Evolutionary conservation across 2,329 filamentous ascomycete genomes (phyloP), one percentile per base, ranked within the genome.

Genomic region (Pseudogymnoascus sp.): DNA sequence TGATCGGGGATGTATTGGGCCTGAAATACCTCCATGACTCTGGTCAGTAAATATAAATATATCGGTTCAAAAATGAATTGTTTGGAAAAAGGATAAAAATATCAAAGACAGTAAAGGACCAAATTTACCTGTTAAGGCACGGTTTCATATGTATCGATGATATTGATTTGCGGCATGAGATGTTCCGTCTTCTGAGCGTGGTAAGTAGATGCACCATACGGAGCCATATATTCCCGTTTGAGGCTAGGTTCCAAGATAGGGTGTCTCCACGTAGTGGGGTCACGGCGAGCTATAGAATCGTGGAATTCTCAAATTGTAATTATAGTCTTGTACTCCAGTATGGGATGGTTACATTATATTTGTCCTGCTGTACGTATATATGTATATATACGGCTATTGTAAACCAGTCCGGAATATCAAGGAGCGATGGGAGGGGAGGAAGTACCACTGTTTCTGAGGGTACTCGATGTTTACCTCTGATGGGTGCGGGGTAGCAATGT

Each of bases 1-100:
- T 71, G 70, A 33, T 68, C 68, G 13, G 70, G 68, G 58, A 72
- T 72, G 59, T 70, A 71, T 50, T 68, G 62, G 13, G 66, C 66
- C 61, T 72, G 70, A 58, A 72, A 71, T 58, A 70, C 67, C 47
- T 70, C 70, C 69, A 65, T 71, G 59, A 67, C 65, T 36, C 47
- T 33, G 31, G 21, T 62, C 60, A 59, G 65, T 60, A 63, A 66
- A 66, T 41, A 59, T 66, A 58, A 64, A 21, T n/a, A 60, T 41
- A 40, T 21, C 13, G 31, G 58, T 50, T 35, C 9, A 59, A 31
- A 35, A 21, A 17, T 7, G 15, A 59, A 26, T 17, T 10, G 15
- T 60, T 58, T 13, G 54, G 35, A 54, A 58, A 6, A 47, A 33
- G 58, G 21, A 21, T 21, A 21, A 63, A 37, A 57, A 59, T 62